Evolutionary conservation across 805 yeast species (phyloP), one percentile per base, ranked within the genome.

Genomic region (Suhomyces sp.): DNA sequence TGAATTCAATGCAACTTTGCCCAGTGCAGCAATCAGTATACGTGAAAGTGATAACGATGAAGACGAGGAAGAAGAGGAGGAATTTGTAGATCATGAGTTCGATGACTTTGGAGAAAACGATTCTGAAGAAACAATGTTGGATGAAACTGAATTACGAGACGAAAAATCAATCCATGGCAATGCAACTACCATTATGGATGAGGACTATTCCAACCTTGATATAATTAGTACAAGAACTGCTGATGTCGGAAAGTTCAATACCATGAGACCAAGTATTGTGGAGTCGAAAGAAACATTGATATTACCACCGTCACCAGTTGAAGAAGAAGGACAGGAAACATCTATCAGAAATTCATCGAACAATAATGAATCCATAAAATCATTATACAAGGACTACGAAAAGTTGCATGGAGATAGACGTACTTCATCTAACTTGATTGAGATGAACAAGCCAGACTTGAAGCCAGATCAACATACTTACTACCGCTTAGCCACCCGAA

Each of bases 211-310:
- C 10, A 62, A 61, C 52, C 59, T 61, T 53, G 69, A 64, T 46
- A 50, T 67, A 24, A 58, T 65, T 24, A 67, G 71, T 46, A 57
- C 70, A 12, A 60, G 62, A 44, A 63, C 65, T 25, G 69, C 69
- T 1, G 68, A 64, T 15, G 53, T 67, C n/a, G 71, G 68, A 3
- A 62, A 57, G 46, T 25, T 59, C n/a, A 65, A 57, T 50, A 61
- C 51, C 8, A 47, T 50, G 29, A 56, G 57, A 46, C 68, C 73
- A 27, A 67, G 62, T 46, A 51, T 63, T 20, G 57, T 67, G 13
- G 62, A 60, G 13, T 71, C 75, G 1, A 65, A 59, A 37, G 73
- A 68, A 17, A 64, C 72, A 0, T 61, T 69, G 47, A 53, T 56
- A 6, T 41, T 40, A 3, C 44, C 44, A 9, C 44, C 25, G 7